These are phyloP conservation scores for Fusarium mangiferae DNA, from an alignment of 2,329 filamentous ascomycete species.

Conservation along the genomic window DNA sequence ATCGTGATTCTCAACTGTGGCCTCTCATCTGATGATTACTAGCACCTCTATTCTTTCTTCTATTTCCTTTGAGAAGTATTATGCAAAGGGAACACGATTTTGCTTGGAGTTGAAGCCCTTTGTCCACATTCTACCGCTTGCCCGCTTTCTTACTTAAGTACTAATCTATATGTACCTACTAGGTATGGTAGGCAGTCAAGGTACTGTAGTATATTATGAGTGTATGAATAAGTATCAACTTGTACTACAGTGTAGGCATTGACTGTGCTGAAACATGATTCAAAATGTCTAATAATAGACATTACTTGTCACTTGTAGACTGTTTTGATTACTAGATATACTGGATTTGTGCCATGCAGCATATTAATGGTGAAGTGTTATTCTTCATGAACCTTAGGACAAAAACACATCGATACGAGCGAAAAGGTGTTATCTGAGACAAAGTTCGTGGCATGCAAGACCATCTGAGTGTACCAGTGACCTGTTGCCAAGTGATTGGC, in stretches of 20 bases:
- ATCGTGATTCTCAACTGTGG: neutral
- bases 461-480: neutral
- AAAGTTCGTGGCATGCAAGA: neutral
- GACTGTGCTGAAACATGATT: neutral
- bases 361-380: neutral
- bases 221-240: neutral
- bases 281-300: neutral
- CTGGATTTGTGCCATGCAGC: neutral
- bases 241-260: neutral
- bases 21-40: neutral
- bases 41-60: neutral
- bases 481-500: slow-evolving; percentile 22
- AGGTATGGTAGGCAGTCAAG: neutral
- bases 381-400: slow-evolving; percentile 9
- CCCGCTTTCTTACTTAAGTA: neutral
- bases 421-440: neutral
- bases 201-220: neutral
- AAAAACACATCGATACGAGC: neutral
- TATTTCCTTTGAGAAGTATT: neutral
- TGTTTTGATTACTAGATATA: neutral
- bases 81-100: neutral
- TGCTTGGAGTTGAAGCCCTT: neutral
- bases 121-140: neutral
- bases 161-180: neutral
- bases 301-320: neutral